Evolutionary conservation across 2,329 filamentous ascomycete species (phyloP), one percentile per base, ranked within the genome.

Genomic region (Alternaria consortialis): DNA sequence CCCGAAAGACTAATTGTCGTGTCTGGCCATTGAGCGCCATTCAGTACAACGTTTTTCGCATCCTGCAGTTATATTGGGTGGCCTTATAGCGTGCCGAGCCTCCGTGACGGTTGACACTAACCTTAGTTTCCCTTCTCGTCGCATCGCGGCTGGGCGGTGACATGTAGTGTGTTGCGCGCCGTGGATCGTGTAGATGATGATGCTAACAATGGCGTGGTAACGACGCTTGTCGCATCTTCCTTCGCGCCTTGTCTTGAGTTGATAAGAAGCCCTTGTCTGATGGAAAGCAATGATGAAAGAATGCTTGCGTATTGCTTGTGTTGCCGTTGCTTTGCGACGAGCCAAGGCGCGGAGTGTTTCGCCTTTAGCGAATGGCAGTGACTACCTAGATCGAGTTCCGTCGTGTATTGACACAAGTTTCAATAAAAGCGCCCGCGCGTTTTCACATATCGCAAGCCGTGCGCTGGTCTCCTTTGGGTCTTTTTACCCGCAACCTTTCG

Each of bases 261-360:
- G 39, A 42, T 25, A 20, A 42, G 12, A 0, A 17, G 27, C 27
- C 39, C 39, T 11, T 25, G 39, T 42, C 12, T 42, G 39, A 40
- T 12, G 17, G 20, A 25, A 25, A 25, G 42, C 25, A 13, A 50
- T 15, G 23, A 37, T 50, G 46, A 25, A 36, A 50, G 23, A 25
- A 50, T 13, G 31, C 31, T 36, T 50, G 46, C 46, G 20, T 36
- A 37, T 37, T 37, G 46, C 46, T 50, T 50, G 46, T 50, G 20
- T 36, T 23, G 46, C 31, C 13, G 20, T 50, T 50, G 39, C 20
- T 50, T 36, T 50, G 46, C 46, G 39, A 34, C 46, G 46, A 20
- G 46, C 46, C 46, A 50, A 50, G 46, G 23, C 32, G 46, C 46
- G 46, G 46, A 37, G 32, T 50, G 46, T 50, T 50, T 50, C 46